phyloP scores from a whole-genome alignment of 2,329 filamentous ascomycete genomes.

The Dothistroma pini region DNA sequence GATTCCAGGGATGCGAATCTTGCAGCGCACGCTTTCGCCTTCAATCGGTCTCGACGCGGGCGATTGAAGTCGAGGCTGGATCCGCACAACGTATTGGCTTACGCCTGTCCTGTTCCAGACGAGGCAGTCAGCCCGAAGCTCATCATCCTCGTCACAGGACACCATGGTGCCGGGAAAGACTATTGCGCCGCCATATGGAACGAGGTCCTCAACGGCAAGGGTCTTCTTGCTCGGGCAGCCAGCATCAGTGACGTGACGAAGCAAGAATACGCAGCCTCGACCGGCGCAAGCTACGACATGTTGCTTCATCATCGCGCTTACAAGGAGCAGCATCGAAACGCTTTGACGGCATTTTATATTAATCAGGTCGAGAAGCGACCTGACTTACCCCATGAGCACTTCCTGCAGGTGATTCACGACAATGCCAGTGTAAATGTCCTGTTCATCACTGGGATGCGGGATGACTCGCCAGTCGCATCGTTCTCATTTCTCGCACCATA shows the following conservation, averaged over 20 bases:
- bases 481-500: constrained; percentile 55
- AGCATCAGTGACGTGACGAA: constrained; percentile 60
- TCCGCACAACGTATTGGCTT: constrained; percentile 42
- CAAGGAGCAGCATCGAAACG: constrained; percentile 58
- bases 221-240: constrained; percentile 40
- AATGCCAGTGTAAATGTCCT: constrained; percentile 51
- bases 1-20: constrained; percentile 55
- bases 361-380: constrained; percentile 44
- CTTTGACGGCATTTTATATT: constrained; percentile 52
- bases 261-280: constrained; percentile 51
- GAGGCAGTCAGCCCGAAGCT: constrained; percentile 41
- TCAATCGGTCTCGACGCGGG: constrained; percentile 49
- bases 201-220: constrained; percentile 32
- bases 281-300: constrained; percentile 46
- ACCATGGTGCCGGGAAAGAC: constrained; percentile 58
- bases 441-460: constrained; percentile 61
- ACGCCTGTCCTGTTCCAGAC: constrained; percentile 51
- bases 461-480: constrained; percentile 53
- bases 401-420: constrained; percentile 45
- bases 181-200: constrained; percentile 54
- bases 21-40: constrained; percentile 55
- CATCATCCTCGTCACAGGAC: constrained; percentile 56
- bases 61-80: constrained; percentile 51
- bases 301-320: constrained; percentile 55
- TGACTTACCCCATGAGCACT: constrained; percentile 50